Evolutionary conservation across 208 protist genomes (phyloP).

Genomic region (Lotmaria passim): DNA sequence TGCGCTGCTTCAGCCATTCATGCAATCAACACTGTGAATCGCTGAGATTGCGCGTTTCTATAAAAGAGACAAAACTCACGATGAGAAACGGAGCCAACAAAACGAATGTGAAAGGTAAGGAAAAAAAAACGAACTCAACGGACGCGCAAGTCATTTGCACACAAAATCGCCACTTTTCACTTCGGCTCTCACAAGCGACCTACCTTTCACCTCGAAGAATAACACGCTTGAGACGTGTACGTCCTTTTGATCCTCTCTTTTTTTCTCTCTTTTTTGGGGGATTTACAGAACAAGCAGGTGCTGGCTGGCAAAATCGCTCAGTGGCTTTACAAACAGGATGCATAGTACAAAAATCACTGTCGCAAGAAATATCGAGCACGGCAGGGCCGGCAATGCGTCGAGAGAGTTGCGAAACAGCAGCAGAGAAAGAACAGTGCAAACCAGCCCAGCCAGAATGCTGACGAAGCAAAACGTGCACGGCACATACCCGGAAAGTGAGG

Average conservation of each 20-base stretch:
- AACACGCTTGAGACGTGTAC: background rate
- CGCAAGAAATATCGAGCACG: constrained; percentile 78
- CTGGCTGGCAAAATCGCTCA: constrained; percentile 28
- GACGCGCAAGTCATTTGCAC: no score
- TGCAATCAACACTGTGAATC: no score
- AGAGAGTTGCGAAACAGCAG: constrained; percentile 49
- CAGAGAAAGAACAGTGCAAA: constrained; percentile 62
- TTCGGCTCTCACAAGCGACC: no score
- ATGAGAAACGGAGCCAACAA: no score
- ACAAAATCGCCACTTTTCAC: no score
- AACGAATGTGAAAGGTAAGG: no score
- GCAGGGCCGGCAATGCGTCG: constrained; percentile 76
- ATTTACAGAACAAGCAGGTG: constrained; percentile 26
- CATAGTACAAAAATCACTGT: constrained; percentile 53
- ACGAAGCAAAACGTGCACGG: constrained; percentile 64
- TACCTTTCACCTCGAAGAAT: no score
- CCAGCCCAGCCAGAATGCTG: constrained; percentile 66
- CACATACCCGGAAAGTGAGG: constrained; percentile 54
- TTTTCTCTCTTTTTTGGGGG: background rate
- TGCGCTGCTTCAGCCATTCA: no score
- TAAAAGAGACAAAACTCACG: no score
- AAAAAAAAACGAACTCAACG: no score
- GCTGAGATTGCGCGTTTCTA: no score
- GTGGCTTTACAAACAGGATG: constrained; percentile 28
- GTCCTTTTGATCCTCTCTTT: background rate